Evolutionary conservation across 495 filamentous ascomycete genomes (phyloP), one percentile per base, ranked within the genome.

Genomic region (Poronia punctata): DNA sequence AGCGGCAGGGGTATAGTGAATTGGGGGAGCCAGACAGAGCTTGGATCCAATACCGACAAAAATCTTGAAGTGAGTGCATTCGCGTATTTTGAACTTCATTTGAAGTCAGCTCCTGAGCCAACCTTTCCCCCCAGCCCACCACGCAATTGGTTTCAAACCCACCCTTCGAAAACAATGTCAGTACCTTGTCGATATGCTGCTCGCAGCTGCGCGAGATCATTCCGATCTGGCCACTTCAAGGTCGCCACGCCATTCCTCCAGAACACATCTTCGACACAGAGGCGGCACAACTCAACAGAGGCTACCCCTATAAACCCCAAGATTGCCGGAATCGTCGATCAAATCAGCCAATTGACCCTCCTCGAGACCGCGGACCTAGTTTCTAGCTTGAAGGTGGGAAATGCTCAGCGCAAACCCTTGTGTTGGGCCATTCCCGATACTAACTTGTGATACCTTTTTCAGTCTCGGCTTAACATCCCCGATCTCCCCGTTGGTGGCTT

Each of bases 331-430:
- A 97, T 99, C 53, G 92, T 99, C 43, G 92, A 97, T 65, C 88
- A 97, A 64, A 97, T 99, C 59, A 89, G 88, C 66, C 80, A 88
- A 80, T 84, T 99, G 75, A 99, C 88, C 14, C 72, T 99, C 41
- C 66, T 99, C 54, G 93, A 99, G 74, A 99, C 93, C 5, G 89
- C 93, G 27, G 90, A 96, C 60, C 70, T 99, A 14, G 92, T 99
- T 20, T 75, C 88, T 26, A 84, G 77, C 57, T 68, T 99, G 52
- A 99, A 97, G 82, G 93, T 25, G 18, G 8, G 22, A 19, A 19
- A 35, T 17, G 16, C 15, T 12, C 38, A 24, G 31, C 25, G 28
- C 52, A 60, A 45, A 62, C 43, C 14, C n/a, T n/a, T n/a, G n/a
- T n/a, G n/a, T n/a, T n/a, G n/a, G n/a, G n/a, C n/a, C n/a, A n/a